Evolutionary conservation across 441 rosid genomes (phyloP).

Genomic region (Francoa sonchifolia): DNA sequence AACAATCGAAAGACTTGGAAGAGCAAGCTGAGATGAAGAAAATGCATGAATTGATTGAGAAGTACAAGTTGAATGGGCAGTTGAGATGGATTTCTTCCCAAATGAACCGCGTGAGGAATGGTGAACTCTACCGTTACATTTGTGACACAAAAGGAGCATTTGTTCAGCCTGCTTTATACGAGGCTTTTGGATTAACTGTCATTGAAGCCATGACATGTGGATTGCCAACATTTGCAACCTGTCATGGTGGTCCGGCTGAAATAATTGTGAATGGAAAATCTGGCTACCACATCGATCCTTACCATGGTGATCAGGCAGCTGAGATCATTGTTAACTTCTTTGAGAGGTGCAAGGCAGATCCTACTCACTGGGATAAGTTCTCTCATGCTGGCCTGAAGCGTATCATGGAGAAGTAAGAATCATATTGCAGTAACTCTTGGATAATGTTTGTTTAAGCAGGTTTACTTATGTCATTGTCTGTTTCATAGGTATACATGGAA

Average conservation of each 20-base stretch:
- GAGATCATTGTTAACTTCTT: slow-evolving; percentile 62
- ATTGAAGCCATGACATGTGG: slow-evolving; percentile 97
- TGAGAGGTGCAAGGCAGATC: slow-evolving; percentile 54
- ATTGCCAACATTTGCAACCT: slow-evolving; percentile 80
- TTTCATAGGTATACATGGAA: slow-evolving; percentile 72
- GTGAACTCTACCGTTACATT: slow-evolving; percentile 76
- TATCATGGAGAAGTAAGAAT: slow-evolving; percentile 66
- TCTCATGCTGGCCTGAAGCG: slow-evolving; percentile 69
- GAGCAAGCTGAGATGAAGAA: slow-evolving; percentile 86
- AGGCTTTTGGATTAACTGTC: slow-evolving; percentile 85
- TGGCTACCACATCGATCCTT: slow-evolving; percentile 84
- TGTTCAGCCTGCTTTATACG: slow-evolving; percentile 85
- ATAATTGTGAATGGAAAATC: slow-evolving; percentile 78
- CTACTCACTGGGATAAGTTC: slow-evolving; percentile 57
- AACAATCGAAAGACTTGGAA: slow-evolving; percentile 66
- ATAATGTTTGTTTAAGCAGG: background rate
- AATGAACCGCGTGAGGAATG: slow-evolving; percentile 79
- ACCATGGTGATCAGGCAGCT: slow-evolving; percentile 83
- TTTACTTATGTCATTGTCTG: background rate
- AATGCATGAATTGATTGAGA: slow-evolving; percentile 50
- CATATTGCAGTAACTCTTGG: no score
- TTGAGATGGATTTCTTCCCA: slow-evolving; percentile 94
- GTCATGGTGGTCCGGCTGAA: slow-evolving; percentile 94
- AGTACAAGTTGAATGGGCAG: slow-evolving; percentile 67
- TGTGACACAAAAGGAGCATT: slow-evolving; percentile 80